Evolutionary conservation across 2,329 filamentous ascomycete genomes (phyloP).

Genomic region (Ilyonectria robusta): DNA sequence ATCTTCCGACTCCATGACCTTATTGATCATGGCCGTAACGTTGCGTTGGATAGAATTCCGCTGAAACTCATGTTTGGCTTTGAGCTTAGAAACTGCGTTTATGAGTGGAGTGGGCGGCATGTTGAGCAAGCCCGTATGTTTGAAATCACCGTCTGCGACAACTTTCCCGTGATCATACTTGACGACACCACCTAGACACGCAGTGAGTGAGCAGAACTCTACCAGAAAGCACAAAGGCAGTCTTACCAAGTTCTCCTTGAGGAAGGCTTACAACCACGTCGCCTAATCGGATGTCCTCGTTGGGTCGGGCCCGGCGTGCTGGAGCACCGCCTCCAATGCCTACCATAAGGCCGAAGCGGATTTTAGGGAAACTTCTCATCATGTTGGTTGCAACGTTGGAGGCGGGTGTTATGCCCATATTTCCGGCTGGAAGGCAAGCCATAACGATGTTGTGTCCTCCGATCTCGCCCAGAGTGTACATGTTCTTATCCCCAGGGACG

Average conservation of each 20-base stretch:
- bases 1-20: too few relatives aligned
- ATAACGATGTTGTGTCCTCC: conserved; percentile 17
- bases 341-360: conserved; percentile 18
- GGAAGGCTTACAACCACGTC: conserved; percentile 11
- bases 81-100: too few relatives aligned
- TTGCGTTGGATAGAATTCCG: too few relatives aligned
- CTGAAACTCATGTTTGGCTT: too few relatives aligned
- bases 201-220: too few relatives aligned
- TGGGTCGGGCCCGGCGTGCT: not conserved
- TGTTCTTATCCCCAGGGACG: not conserved
- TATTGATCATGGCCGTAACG: too few relatives aligned
- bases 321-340: conserved; percentile 20
- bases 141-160: too few relatives aligned
- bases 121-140: too few relatives aligned
- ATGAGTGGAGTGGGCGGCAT: too few relatives aligned
- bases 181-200: too few relatives aligned
- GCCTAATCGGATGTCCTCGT: not conserved
- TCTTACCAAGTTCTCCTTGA: not conserved
- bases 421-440: not conserved
- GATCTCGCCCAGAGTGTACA: conserved; percentile 7
- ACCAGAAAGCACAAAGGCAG: too few relatives aligned
- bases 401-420: not conserved
- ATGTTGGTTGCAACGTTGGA: conserved; percentile 3
- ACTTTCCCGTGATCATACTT: too few relatives aligned
- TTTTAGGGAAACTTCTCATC: conserved; percentile 7